Evolutionary conservation across 2,329 filamentous ascomycete species (phyloP).

Genomic region (Westerdykella sp.): DNA sequence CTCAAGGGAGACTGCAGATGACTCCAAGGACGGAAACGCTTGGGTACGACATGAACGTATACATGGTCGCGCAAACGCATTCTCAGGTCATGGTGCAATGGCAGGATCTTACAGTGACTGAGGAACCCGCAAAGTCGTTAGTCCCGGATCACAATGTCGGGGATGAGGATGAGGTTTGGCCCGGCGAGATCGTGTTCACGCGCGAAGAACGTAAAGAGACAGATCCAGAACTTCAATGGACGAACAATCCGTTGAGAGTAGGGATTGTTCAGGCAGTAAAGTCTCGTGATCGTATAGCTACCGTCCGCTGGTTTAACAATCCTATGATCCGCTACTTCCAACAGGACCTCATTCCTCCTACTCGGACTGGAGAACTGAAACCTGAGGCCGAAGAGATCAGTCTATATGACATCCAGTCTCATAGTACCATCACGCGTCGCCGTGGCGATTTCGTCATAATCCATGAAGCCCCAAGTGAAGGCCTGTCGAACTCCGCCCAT

Average conservation of each 20-base stretch:
- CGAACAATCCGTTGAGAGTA: slow-evolving; percentile 43
- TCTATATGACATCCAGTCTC: slow-evolving; percentile 52
- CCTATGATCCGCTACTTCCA: slow-evolving; percentile 28
- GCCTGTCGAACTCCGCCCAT: slow-evolving; percentile 12
- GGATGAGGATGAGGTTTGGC: slow-evolving; percentile 52
- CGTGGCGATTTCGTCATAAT: slow-evolving; percentile 51
- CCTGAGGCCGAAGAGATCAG: slow-evolving; percentile 48
- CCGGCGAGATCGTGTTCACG: slow-evolving; percentile 50
- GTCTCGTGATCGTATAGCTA: slow-evolving; percentile 50
- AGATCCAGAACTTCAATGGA: slow-evolving; percentile 19
- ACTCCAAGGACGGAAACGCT: slow-evolving; percentile 45
- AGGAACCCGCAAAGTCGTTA: slow-evolving; percentile 42
- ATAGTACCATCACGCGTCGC: slow-evolving; percentile 44
- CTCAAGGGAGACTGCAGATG: slow-evolving; percentile 39
- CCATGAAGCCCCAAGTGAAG: slow-evolving; percentile 22
- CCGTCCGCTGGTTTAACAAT: slow-evolving; percentile 49
- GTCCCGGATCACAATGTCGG: slow-evolving; percentile 48
- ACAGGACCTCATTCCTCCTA: slow-evolving; percentile 38
- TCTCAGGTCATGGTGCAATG: slow-evolving; percentile 52
- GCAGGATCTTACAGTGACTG: slow-evolving; percentile 51
- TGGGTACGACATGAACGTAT: slow-evolving; percentile 56
- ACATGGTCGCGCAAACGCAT: slow-evolving; percentile 45
- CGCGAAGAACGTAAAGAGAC: slow-evolving; percentile 33
- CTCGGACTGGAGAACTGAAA: slow-evolving; percentile 39
- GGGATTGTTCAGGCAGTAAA: slow-evolving; percentile 54